Conservation (phyloP, 2,329 filamentous ascomycete species). For the Hypoxylon rubiginosum region DNA sequence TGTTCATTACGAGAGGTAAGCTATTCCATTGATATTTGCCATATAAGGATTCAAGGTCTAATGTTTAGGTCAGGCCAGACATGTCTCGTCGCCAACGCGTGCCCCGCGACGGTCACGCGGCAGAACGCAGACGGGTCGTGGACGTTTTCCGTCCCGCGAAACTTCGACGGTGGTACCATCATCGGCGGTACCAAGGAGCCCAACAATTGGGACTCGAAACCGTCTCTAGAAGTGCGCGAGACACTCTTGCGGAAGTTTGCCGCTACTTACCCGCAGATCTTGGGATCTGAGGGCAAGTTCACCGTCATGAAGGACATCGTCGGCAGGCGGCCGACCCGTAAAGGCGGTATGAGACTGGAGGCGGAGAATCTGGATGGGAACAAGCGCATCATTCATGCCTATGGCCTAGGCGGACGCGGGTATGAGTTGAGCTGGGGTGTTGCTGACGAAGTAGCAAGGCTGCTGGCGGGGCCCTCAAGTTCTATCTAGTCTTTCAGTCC, state of each 20-base stretch:
- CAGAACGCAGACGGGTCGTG: slow-evolving; percentile 74
- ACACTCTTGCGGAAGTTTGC: slow-evolving; percentile 59
- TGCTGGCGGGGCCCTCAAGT: slow-evolving; percentile 51
- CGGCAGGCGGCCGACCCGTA: slow-evolving; percentile 60
- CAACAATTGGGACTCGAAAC: slow-evolving; percentile 66
- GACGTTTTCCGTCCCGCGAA: slow-evolving; percentile 73
- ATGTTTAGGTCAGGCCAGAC: slow-evolving; percentile 58
- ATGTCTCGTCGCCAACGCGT: slow-evolving; percentile 57
- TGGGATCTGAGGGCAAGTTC: slow-evolving; percentile 46
- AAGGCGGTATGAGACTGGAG: slow-evolving; percentile 66
- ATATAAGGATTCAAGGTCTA: neutral
- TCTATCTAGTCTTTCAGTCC: no score
- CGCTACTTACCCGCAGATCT: slow-evolving; percentile 49
- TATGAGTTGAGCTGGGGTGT: slow-evolving; percentile 73
- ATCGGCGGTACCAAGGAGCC: slow-evolving; percentile 76
- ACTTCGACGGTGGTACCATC: slow-evolving; percentile 72
- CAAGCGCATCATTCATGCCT: slow-evolving; percentile 64
- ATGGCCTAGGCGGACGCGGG: slow-evolving; percentile 72
- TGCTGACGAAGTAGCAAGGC: slow-evolving; percentile 61
- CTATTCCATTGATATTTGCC: neutral
- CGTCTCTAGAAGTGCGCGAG: slow-evolving; percentile 61
- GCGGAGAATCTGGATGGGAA: slow-evolving; percentile 56
- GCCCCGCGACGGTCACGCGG: slow-evolving; percentile 63
- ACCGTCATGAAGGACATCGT: slow-evolving; percentile 59
- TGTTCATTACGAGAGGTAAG: slow-evolving; percentile 60